phyloP scores from a whole-genome alignment of 1,139 yeast genomes.

The Pichia sp. region DNA sequence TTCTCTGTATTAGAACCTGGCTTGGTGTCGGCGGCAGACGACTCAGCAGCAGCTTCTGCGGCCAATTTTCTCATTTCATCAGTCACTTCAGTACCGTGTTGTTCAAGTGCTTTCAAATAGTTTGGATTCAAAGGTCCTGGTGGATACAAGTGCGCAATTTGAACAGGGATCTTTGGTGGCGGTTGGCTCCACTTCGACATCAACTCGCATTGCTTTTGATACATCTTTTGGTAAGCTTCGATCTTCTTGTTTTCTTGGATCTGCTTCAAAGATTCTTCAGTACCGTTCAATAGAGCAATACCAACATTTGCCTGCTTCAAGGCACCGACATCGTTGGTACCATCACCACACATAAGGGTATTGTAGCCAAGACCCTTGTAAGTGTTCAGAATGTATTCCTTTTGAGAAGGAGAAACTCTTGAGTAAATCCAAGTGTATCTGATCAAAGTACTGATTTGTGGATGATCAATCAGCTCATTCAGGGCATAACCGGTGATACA shows the following conservation, averaged over 20 bases:
- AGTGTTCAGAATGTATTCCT: slow-evolving; percentile 81
- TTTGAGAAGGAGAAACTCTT: slow-evolving; percentile 94
- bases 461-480: slow-evolving; percentile 53
- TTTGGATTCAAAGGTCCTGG: slow-evolving; percentile 93
- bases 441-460: slow-evolving; percentile 65
- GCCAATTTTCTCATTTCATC: slow-evolving; percentile 45
- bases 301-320: slow-evolving; percentile 98
- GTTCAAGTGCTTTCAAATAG: slow-evolving; percentile 79
- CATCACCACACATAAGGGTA: slow-evolving; percentile 99
- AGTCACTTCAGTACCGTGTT: slow-evolving; percentile 71
- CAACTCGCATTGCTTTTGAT: slow-evolving; percentile 78
- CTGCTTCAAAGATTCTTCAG: slow-evolving; percentile 90
- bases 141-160: slow-evolving; percentile 91
- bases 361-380: slow-evolving; percentile 86
- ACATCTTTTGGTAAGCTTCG: slow-evolving; percentile 62
- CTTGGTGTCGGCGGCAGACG: slow-evolving; percentile 25
- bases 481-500: slow-evolving; percentile 95
- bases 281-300: slow-evolving; percentile 93
- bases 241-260: slow-evolving; percentile 75
- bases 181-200: slow-evolving; percentile 81
- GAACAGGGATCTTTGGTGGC: slow-evolving; percentile 78
- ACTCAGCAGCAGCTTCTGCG: slow-evolving; percentile 48
- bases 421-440: slow-evolving; percentile 96
- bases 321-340: slow-evolving; percentile 99
- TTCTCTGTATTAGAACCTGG: slow-evolving; percentile 15